phyloP scores from a whole-genome alignment of 768 basidiomycete species.

The Boletus fagicola region DNA sequence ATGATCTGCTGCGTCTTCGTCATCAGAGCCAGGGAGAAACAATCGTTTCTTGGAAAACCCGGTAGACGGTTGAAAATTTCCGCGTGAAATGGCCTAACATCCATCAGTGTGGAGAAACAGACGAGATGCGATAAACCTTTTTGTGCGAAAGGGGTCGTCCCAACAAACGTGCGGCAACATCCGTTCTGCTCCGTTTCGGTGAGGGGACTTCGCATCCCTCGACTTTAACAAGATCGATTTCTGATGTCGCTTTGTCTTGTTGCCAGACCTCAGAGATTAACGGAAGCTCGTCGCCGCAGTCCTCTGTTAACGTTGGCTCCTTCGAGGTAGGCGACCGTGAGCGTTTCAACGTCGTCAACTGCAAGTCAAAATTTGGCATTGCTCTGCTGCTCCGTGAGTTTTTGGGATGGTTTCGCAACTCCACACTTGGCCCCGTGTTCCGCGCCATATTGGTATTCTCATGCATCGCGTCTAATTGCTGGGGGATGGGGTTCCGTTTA shows the following conservation, averaged over 20 bases:
- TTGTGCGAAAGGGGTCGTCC: background rate
- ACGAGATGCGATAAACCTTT: constrained; percentile 17
- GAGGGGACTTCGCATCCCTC: constrained; percentile 24
- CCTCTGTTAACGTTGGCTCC: constrained; percentile 20
- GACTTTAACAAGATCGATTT: constrained; percentile 36
- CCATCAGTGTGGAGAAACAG: constrained; percentile 11
- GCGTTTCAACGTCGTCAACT: constrained; percentile 39
- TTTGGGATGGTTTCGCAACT: constrained; percentile 33
- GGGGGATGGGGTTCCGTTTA: constrained; percentile 30
- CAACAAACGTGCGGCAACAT: background rate
- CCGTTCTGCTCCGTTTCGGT: constrained; percentile 21
- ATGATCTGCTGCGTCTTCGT: constrained; percentile 10
- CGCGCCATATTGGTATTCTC: constrained; percentile 41
- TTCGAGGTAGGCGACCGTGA: constrained; percentile 17
- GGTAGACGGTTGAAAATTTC: background rate
- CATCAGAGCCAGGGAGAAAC: constrained; percentile 19
- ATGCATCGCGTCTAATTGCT: constrained; percentile 44
- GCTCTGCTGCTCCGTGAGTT: constrained; percentile 17
- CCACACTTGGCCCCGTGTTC: constrained; percentile 42
- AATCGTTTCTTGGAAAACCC: constrained; percentile 8
- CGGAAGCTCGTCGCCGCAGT: constrained; percentile 37
- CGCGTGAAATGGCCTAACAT: constrained; percentile 1
- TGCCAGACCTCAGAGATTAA: constrained; percentile 33
- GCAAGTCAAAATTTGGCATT: constrained; percentile 48
- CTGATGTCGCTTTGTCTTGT: constrained; percentile 32